Evolutionary conservation across 352 stramenopile genomes (phyloP).

Genomic region (Globisporangium alternatum): DNA sequence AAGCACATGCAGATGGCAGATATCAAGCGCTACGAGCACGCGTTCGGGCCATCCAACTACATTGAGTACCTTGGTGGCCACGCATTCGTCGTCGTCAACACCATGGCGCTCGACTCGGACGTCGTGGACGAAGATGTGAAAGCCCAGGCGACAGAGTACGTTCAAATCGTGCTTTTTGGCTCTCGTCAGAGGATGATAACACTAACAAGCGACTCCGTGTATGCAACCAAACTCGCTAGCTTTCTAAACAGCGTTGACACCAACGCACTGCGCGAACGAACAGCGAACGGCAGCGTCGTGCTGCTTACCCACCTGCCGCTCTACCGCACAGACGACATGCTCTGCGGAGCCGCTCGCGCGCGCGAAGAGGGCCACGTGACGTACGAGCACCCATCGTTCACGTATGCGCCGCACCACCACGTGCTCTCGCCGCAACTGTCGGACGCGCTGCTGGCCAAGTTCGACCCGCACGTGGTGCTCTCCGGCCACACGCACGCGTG

Average conservation of each 20-base stretch:
- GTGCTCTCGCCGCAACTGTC: constrained; percentile 63
- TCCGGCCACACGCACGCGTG: constrained; percentile 77
- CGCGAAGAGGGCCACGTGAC: constrained; percentile 63
- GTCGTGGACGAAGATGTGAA: constrained; percentile 43
- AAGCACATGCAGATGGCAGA: constrained; percentile 35
- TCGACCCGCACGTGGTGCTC: constrained; percentile 53
- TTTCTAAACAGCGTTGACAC: constrained; percentile 48
- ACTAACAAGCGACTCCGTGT: not conserved
- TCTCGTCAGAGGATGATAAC: not conserved
- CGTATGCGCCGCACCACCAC: constrained; percentile 62
- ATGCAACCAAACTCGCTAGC: constrained; percentile 15
- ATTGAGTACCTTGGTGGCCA: constrained; percentile 45
- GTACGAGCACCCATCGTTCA: constrained; percentile 71
- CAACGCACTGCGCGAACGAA: constrained; percentile 18
- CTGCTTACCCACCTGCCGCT: constrained; percentile 67
- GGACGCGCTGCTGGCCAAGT: constrained; percentile 37
- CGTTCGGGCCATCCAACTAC: constrained; percentile 59
- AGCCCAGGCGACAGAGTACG: constrained; percentile 47
- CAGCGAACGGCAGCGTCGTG: constrained; percentile 31
- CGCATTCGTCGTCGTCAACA: constrained; percentile 67
- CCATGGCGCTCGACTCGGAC: constrained; percentile 74
- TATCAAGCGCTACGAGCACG: constrained; percentile 50
- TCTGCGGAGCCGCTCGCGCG: constrained; percentile 45
- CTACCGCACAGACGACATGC: constrained; percentile 50
- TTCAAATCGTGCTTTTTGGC: not conserved